Percentiles rank a stretch among this genome's conserved stretches.
These are phyloP conservation scores for Leccinum subrobustum DNA, from an alignment of 1,284 basidiomycete species.

Conservation along the genomic window DNA sequence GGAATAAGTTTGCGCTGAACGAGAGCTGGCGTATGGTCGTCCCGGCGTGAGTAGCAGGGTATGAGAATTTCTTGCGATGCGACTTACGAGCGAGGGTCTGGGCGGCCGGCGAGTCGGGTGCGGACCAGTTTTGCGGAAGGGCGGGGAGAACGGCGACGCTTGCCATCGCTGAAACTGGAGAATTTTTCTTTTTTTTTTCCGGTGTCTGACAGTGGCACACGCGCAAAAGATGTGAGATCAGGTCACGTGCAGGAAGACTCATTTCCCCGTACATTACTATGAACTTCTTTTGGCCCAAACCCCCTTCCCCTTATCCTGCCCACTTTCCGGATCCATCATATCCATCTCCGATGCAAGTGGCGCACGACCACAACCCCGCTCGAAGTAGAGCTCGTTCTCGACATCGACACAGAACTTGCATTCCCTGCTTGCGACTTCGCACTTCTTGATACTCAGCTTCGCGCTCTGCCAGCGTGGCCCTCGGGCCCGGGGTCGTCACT, in stretches of 20 bases:
- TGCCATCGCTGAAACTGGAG: conserved; percentile 18
- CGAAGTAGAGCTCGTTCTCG: neutral
- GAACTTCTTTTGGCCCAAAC: neutral
- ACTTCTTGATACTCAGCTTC: conserved; percentile 35
- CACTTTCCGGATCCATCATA: no score
- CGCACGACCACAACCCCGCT: no score
- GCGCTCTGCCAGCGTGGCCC: conserved; percentile 33
- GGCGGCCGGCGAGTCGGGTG: conserved; percentile 14
- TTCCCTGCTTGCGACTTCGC: conserved; percentile 22
- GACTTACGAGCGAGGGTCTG: conserved; percentile 29
- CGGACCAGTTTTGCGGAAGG: conserved; percentile 23
- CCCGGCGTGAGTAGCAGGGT: conserved; percentile 8
- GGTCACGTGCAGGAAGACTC: conserved; percentile 21
- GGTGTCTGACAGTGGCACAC: neutral
- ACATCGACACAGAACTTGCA: neutral
- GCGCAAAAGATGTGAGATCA: conserved; percentile 3
- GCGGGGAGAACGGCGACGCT: conserved; percentile 24
- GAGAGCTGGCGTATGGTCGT: conserved; percentile 19
- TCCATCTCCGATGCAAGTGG: no score
- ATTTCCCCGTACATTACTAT: neutral
- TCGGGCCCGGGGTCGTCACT: conserved; percentile 18
- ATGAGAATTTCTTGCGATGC: neutral
- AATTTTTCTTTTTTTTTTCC: neutral
- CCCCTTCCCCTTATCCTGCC: no score
- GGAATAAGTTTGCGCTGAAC: conserved; percentile 57